Conservation (phyloP, 495 filamentous ascomycete genomes). For the Trichoderma gamsii region DNA sequence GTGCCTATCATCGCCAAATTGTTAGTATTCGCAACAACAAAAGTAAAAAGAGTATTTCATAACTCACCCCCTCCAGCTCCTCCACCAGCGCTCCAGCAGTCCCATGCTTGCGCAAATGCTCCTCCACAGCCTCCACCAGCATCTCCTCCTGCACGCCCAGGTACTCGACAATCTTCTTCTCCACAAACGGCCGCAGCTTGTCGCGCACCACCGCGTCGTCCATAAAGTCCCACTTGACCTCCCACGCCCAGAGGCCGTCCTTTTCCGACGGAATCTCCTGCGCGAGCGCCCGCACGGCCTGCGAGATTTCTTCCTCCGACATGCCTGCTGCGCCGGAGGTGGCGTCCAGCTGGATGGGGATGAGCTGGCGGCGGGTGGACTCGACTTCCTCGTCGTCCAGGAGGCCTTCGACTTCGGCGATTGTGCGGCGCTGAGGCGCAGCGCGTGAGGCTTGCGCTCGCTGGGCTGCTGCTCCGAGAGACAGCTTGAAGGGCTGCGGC, state of each 20-base stretch:
- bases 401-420: slow-evolving; percentile 88
- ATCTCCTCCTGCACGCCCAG: slow-evolving; percentile 95
- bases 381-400: slow-evolving; percentile 84
- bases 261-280: slow-evolving; percentile 84
- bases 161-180: slow-evolving; percentile 96
- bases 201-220: slow-evolving; percentile 77
- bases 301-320: slow-evolving; percentile 75
- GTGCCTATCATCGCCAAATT: slow-evolving; percentile 50
- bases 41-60: too few relatives aligned
- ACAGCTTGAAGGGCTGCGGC: slow-evolving; percentile 87
- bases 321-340: slow-evolving; percentile 62
- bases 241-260: slow-evolving; percentile 84
- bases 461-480: slow-evolving; percentile 79
- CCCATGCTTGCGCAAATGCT: slow-evolving; percentile 72
- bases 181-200: slow-evolving; percentile 89
- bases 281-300: slow-evolving; percentile 72
- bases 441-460: slow-evolving; percentile 68
- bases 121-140: slow-evolving; percentile 86
- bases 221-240: slow-evolving; percentile 90
- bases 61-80: slow-evolving; percentile 70
- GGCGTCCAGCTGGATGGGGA: slow-evolving; percentile 87
- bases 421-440: slow-evolving; percentile 64
- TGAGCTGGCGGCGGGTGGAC: slow-evolving; percentile 68
- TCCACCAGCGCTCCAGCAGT: slow-evolving; percentile 75
- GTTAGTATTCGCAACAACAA: slow-evolving; percentile 18